Evolutionary conservation across 768 basidiomycete genomes (phyloP).

Genomic region (Serendipita indica): DNA sequence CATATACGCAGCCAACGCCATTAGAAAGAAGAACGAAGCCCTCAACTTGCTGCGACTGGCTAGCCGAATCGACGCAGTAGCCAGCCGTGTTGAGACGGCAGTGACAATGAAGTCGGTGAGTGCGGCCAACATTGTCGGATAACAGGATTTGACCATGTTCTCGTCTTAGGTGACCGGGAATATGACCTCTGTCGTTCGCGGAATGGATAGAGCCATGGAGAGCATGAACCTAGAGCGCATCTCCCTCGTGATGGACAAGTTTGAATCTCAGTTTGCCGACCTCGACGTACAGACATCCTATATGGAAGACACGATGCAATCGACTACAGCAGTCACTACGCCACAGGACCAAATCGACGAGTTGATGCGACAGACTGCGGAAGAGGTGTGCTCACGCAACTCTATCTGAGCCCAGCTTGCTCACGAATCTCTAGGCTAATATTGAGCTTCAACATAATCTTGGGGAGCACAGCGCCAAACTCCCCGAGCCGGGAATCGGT

Average conservation of each 20-base stretch:
- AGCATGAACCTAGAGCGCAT: conserved; percentile 98
- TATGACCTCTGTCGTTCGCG: conserved; percentile 91
- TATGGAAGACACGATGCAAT: conserved; percentile 94
- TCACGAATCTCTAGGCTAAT: conserved; percentile 35
- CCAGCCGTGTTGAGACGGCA: conserved; percentile 92
- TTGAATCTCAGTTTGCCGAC: conserved; percentile 90
- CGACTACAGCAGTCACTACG: conserved; percentile 81
- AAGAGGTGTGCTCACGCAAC: conserved; percentile 36
- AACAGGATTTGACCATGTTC: neutral
- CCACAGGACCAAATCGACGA: conserved; percentile 95
- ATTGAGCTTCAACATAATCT: conserved; percentile 91
- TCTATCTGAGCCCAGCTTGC: too few relatives aligned
- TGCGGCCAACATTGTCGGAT: neutral
- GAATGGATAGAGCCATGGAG: conserved; percentile 99
- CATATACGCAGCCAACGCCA: conserved; percentile 96
- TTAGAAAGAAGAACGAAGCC: conserved; percentile 92
- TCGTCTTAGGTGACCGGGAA: conserved; percentile 67
- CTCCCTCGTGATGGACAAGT: conserved; percentile 97
- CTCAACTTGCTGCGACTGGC: conserved; percentile 81
- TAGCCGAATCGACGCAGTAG: conserved; percentile 91
- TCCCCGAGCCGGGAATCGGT: conserved; percentile 44
- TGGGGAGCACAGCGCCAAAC: conserved; percentile 35
- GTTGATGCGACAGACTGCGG: conserved; percentile 85
- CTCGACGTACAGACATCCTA: conserved; percentile 95
- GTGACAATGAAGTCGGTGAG: conserved; percentile 69